A percentile compares a stretch with the other conserved stretches of the same genome.
phyloP scores from a whole-genome alignment of 2,329 filamentous ascomycete species.

The Epichloe festucae region DNA sequence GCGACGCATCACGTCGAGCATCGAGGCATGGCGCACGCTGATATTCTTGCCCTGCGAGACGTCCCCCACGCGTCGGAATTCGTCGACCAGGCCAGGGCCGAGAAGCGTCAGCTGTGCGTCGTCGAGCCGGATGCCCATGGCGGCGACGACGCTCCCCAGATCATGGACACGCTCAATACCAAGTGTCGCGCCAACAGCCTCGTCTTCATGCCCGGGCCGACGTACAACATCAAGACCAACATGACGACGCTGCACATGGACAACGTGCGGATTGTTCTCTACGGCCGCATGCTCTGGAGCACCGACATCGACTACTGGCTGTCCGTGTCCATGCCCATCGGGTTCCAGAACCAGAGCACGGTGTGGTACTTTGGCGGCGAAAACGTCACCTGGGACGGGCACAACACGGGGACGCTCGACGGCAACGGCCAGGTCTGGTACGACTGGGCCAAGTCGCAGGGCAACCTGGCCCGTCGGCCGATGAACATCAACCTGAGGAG shows the following conservation, averaged over 20 bases:
- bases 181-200: constrained; percentile 17
- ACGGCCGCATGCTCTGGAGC: constrained; percentile 26
- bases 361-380: constrained; percentile 43
- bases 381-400: constrained; percentile 34
- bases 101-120: constrained; percentile 16
- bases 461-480: constrained; percentile 35
- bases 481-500: constrained; percentile 34
- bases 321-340: constrained; percentile 33
- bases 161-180: constrained; percentile 19
- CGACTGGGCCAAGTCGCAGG: constrained; percentile 29
- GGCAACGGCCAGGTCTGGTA: constrained; percentile 51
- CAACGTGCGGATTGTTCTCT: constrained; percentile 31
- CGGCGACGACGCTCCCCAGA: constrained; percentile 19
- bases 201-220: constrained; percentile 19
- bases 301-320: constrained; percentile 39
- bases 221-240: constrained; percentile 21
- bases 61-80: neutral
- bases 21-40: neutral
- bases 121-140: constrained; percentile 14
- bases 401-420: constrained; percentile 39
- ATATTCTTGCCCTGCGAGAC: neutral
- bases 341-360: constrained; percentile 42
- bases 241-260: constrained; percentile 22
- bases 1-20: constrained; percentile 1
- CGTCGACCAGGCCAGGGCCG: constrained; percentile 5